Base-by-base conservation (phyloP, 768 basidiomycete genomes). In the Kwoniella dejecticola region DNA sequence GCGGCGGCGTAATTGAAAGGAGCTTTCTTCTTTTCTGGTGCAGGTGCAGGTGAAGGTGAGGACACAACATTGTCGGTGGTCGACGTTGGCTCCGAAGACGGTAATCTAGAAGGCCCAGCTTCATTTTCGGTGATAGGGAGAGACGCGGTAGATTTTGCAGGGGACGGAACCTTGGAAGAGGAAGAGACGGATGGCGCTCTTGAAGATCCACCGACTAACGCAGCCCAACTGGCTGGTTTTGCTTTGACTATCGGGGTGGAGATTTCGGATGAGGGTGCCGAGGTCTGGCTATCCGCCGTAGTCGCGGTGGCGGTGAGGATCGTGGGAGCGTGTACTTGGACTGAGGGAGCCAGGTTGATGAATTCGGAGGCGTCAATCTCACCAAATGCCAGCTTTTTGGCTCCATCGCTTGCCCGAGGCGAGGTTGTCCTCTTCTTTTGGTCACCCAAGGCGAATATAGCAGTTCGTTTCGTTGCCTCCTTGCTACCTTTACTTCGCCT, bases 151-250 rank as follows among this genome's bases (percentile, higher is more conserved):
- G 70, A 64, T 55, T 41, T 63, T 15, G 67, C 53, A 0, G 74
- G 71, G 1, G 73, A 68, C 27, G 66, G 38, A 10, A 53, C 38
- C 50, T 63, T 59, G 19, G 73, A 55, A 38, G 72, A 66, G 30
- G 68, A 58, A 11, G 70, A 52, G 6, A 69, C 46, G 15, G 59
- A 48, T 17, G 54, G 56, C 33, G 33, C 15, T 36, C 33, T 36
- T 7, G 33, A 36, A 36, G 33, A 36, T 23, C 58, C 53, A 54
- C 62, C 50, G 27, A 74, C 55, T 15, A 72, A 57, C 13, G 72
- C 68, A 10, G 77, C 77, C 77, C 77, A 78, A 36, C 62, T 63
- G 19, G 47, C 41, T 8, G 73, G 70, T 47, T 70, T 71, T 6
- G 58, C 55, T 41, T 68, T 67, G 0, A 54, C 31, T 12, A 26